A percentile compares a stretch with the other conserved stretches of the same genome.
phyloP scores from a whole-genome alignment of 2,329 filamentous ascomycete species.

The Claviceps capensis region DNA sequence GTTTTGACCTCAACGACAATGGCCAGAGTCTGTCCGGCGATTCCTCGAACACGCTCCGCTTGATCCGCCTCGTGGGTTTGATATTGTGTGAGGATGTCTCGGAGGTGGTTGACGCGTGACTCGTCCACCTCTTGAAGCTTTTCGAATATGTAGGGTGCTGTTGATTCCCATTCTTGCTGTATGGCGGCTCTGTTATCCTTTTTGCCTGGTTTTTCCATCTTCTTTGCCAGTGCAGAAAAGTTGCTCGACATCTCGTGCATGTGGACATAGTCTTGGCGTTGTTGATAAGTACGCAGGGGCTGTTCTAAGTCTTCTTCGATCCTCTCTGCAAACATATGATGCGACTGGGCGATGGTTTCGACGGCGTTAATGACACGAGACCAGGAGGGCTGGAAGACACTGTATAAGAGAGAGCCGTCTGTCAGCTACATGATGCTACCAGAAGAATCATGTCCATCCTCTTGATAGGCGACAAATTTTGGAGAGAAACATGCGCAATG shows the following conservation, averaged over 20 bases:
- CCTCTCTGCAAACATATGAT: constrained; percentile 64
- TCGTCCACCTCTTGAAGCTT: constrained; percentile 85
- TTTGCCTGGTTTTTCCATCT: constrained; percentile 70
- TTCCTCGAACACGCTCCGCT: constrained; percentile 59
- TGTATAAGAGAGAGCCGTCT: constrained; percentile 23
- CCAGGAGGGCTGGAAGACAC: constrained; percentile 85
- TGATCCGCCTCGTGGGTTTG: constrained; percentile 87
- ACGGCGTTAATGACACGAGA: constrained; percentile 70
- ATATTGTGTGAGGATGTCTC: constrained; percentile 82
- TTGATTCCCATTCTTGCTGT: constrained; percentile 80
- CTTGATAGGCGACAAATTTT: not conserved
- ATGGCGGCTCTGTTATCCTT: constrained; percentile 71
- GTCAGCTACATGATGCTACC: constrained; percentile 3
- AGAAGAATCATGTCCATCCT: not conserved
- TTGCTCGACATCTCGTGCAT: constrained; percentile 75
- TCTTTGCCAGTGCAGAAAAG: constrained; percentile 64
- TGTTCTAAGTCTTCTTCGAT: constrained; percentile 82
- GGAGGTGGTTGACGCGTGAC: constrained; percentile 73
- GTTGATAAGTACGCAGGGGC: constrained; percentile 63
- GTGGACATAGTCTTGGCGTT: constrained; percentile 63
- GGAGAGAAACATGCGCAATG: not conserved
- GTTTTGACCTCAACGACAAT: constrained; percentile 77
- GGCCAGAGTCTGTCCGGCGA: constrained; percentile 68
- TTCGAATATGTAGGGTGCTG: constrained; percentile 91
- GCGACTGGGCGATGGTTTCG: constrained; percentile 69